Conservation (phyloP, 345 rosid species). For the Citrus maxima region DNA sequence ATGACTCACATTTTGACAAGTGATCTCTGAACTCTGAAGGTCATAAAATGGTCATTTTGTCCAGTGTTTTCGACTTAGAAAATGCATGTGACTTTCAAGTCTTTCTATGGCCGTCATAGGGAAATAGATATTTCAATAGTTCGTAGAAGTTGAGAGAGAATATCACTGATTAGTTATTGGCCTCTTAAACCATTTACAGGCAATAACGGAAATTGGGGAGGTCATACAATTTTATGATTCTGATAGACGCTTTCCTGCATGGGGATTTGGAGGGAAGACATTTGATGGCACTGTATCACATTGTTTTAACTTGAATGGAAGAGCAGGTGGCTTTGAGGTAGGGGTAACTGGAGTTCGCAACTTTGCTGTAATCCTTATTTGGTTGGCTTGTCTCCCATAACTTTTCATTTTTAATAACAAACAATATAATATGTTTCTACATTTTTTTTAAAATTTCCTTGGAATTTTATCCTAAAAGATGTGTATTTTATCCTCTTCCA, state of each 20-base stretch:
- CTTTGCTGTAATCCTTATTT: neutral
- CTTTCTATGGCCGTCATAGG: neutral
- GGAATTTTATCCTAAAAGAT: neutral
- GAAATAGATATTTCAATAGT: too few species aligned
- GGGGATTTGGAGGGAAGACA: constrained; percentile 91
- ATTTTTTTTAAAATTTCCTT: neutral
- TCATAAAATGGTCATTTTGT: neutral
- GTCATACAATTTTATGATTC: constrained; percentile 39
- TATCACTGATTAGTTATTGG: neutral
- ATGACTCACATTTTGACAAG: neutral
- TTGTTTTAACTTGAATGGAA: constrained; percentile 76
- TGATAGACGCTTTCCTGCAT: constrained; percentile 71
- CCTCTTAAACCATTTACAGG: too few species aligned
- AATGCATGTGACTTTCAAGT: too few species aligned
- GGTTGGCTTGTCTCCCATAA: neutral
- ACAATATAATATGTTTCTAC: neutral
- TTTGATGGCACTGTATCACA: constrained; percentile 56
- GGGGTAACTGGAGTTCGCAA: neutral
- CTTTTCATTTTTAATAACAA: neutral
- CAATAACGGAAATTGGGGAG: too few species aligned
- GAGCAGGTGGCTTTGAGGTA: constrained; percentile 57
- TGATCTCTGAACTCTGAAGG: neutral
- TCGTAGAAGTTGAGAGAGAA: neutral
- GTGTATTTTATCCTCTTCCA: neutral
- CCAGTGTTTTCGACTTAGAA: neutral